Evolutionary conservation across 306 rosid genomes (phyloP).

Genomic region (Vigna nakashimae): DNA sequence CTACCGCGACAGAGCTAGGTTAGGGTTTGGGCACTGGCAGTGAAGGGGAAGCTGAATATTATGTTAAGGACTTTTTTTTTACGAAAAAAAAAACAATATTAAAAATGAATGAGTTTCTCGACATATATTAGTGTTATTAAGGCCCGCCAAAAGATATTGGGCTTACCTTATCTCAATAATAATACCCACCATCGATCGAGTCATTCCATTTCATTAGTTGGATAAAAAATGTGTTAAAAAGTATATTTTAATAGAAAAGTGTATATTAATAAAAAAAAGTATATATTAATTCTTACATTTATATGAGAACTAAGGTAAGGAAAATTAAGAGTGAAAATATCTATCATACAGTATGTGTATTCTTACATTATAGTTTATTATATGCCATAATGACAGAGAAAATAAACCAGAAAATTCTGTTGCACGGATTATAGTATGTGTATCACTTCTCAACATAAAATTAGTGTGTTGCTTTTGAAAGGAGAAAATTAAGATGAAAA

Average conservation of each 20-base stretch:
- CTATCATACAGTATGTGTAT: no score
- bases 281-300: neutral
- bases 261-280: no score
- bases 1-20: neutral
- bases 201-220: neutral
- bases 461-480: no score
- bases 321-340: neutral
- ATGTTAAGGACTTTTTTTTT: neutral
- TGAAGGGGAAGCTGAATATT: neutral
- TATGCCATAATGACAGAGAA: no score
- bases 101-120: neutral
- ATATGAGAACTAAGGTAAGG: neutral
- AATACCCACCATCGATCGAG: neutral
- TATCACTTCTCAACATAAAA: no score
- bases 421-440: no score
- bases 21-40: neutral
- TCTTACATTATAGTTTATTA: no score
- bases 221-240: no score
- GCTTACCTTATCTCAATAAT: neutral
- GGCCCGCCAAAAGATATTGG: constrained; percentile 1
- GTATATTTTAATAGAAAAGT: no score
- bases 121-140: neutral
- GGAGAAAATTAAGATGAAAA: neutral
- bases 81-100: no score
- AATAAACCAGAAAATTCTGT: no score